A percentile compares a stretch with the other conserved stretches of the same genome.
These are phyloP conservation scores for Blastomyces silverae DNA, from an alignment of 2,329 filamentous ascomycete species.

Conservation along the genomic window DNA sequence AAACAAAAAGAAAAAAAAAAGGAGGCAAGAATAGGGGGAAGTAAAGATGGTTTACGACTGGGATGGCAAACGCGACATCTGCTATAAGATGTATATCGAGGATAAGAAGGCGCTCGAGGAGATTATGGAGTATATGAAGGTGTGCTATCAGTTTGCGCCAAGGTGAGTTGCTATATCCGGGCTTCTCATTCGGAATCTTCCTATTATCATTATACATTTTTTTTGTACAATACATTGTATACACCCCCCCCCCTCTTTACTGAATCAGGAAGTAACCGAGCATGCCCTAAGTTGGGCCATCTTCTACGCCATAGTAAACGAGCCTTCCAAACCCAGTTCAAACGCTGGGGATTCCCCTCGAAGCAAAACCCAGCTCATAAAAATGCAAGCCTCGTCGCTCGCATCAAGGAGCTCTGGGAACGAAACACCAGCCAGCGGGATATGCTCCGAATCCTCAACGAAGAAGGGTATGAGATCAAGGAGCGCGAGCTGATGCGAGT, in stretches of 20 bases:
- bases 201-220: neutral
- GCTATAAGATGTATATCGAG: conserved; percentile 67
- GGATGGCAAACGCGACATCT: conserved; percentile 59
- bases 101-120: conserved; percentile 67
- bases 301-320: conserved; percentile 56
- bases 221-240: neutral
- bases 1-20: neutral
- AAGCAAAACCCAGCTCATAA: conserved; percentile 68
- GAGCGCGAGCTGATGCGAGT: conserved; percentile 64
- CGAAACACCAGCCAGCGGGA: conserved; percentile 63
- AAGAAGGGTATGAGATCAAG: conserved; percentile 67
- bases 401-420: conserved; percentile 72
- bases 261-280: neutral
- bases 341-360: conserved; percentile 69
- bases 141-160: conserved; percentile 59
- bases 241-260: neutral
- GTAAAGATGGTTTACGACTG: conserved; percentile 53
- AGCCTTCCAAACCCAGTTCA: conserved; percentile 68
- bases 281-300: neutral
- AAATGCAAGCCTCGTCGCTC: conserved; percentile 58
- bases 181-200: too few species aligned
- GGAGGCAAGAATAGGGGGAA: neutral
- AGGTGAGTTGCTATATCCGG: conserved; percentile 47
- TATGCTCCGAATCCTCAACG: conserved; percentile 63
- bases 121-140: conserved; percentile 64